phyloP scores from a whole-genome alignment of 352 stramenopile genomes.

The Globisporangium cylindrosporum region DNA sequence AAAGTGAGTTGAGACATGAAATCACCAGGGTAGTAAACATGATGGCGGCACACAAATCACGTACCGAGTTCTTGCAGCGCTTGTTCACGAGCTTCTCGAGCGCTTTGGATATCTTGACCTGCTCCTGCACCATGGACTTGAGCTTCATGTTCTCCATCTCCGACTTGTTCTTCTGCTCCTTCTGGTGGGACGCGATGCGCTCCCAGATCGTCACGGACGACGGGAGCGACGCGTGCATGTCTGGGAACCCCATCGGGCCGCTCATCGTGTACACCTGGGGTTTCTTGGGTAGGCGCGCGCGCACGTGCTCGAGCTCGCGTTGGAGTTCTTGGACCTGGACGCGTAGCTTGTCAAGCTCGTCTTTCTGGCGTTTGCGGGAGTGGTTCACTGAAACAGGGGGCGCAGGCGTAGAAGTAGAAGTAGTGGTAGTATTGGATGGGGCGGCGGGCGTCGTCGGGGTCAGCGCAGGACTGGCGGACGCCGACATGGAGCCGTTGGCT shows the following conservation, averaged over 20 bases:
- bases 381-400: conserved; percentile 29
- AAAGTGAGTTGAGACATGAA: neutral
- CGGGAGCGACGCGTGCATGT: conserved; percentile 11
- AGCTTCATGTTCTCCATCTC: conserved; percentile 71
- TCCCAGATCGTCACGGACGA: conserved; percentile 40
- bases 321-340: conserved; percentile 60
- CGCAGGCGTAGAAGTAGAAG: neutral
- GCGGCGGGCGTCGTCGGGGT: neutral
- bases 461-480: neutral
- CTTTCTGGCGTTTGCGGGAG: conserved; percentile 54
- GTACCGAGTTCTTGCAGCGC: conserved; percentile 39
- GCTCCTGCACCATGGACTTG: conserved; percentile 49
- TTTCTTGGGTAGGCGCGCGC: conserved; percentile 13
- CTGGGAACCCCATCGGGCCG: neutral
- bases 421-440: neutral
- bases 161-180: conserved; percentile 61
- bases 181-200: conserved; percentile 60
- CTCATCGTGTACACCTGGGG: neutral
- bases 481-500: neutral
- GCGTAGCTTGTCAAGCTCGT: conserved; percentile 44
- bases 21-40: neutral
- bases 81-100: conserved; percentile 58
- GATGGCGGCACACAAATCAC: neutral
- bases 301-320: conserved; percentile 33
- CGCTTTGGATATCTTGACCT: conserved; percentile 55